Evolutionary conservation across 2,329 filamentous ascomycete species (phyloP).

Genomic region (Pezicula carpinea): DNA sequence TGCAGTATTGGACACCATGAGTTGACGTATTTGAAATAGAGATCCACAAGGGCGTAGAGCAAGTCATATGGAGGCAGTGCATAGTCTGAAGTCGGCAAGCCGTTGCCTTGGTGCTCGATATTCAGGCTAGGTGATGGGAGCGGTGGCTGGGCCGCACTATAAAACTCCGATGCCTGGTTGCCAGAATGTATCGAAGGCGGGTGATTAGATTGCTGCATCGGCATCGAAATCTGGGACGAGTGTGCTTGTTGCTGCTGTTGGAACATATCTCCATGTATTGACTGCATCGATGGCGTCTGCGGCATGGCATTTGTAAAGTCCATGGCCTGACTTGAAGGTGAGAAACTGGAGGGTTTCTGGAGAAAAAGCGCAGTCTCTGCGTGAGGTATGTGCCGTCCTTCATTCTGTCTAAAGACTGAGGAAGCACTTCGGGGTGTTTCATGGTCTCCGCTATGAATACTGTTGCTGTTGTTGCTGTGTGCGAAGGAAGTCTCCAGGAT

Average conservation of each 20-base stretch:
- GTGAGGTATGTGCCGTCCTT: constrained; percentile 46
- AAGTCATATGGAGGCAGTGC: constrained; percentile 73
- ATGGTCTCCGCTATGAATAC: constrained; percentile 49
- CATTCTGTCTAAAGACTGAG: constrained; percentile 43
- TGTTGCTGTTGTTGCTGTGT: constrained; percentile 27
- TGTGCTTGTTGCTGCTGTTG: constrained; percentile 35
- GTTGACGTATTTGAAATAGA: constrained; percentile 77
- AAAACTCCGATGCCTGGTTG: constrained; percentile 28
- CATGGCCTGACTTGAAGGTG: constrained; percentile 40
- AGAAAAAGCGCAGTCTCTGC: constrained; percentile 57
- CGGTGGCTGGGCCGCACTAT: constrained; percentile 29
- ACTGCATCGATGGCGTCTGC: constrained; percentile 37
- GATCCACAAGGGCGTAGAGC: constrained; percentile 66
- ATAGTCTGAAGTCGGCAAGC: constrained; percentile 49
- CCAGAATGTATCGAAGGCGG: constrained; percentile 12
- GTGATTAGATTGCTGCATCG: constrained; percentile 14
- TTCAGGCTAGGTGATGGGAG: constrained; percentile 55
- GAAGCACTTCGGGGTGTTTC: constrained; percentile 47
- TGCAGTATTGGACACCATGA: constrained; percentile 90
- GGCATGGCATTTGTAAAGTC: constrained; percentile 43
- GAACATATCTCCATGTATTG: constrained; percentile 43
- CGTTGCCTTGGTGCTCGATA: constrained; percentile 43
- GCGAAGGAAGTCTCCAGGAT: constrained; percentile 55
- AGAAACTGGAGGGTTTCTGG: constrained; percentile 51
- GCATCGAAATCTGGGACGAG: constrained; percentile 9